phyloP scores from a whole-genome alignment of 2,329 filamentous ascomycete species.

The Ophiostoma tasmaniense region DNA sequence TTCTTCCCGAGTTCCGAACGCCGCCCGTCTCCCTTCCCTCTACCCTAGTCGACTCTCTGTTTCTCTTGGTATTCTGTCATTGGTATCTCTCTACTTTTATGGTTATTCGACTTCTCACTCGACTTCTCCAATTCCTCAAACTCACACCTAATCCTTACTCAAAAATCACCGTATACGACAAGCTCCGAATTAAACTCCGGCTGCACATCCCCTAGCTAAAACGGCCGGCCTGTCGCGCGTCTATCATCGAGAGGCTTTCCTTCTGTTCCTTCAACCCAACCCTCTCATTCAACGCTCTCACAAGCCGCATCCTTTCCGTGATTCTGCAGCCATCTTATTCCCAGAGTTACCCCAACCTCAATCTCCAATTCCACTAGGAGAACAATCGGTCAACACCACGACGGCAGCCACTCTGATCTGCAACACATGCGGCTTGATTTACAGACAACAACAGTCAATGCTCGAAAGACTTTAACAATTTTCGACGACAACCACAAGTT shows the following conservation, averaged over 20 bases:
- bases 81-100: neutral
- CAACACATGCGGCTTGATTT: neutral
- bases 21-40: neutral
- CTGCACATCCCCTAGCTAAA: neutral
- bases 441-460: neutral
- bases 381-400: neutral
- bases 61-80: neutral
- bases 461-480: too few species aligned
- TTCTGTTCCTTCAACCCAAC: neutral
- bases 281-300: neutral
- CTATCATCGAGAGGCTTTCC: neutral
- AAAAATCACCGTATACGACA: neutral
- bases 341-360: conserved; percentile 12
- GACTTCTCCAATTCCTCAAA: neutral
- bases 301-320: neutral
- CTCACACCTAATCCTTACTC: neutral
- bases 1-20: neutral
- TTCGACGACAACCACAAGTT: neutral
- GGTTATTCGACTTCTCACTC: neutral
- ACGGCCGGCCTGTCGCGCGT: neutral
- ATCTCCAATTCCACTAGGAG: conserved; percentile 8
- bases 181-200: neutral
- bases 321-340: conserved; percentile 9
- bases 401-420: neutral
- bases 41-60: neutral